Evolutionary conservation across 192 early-diverging fungal genomes (phyloP), one percentile per base, ranked within the genome.

Genomic region (Radiomyces spectabilis): DNA sequence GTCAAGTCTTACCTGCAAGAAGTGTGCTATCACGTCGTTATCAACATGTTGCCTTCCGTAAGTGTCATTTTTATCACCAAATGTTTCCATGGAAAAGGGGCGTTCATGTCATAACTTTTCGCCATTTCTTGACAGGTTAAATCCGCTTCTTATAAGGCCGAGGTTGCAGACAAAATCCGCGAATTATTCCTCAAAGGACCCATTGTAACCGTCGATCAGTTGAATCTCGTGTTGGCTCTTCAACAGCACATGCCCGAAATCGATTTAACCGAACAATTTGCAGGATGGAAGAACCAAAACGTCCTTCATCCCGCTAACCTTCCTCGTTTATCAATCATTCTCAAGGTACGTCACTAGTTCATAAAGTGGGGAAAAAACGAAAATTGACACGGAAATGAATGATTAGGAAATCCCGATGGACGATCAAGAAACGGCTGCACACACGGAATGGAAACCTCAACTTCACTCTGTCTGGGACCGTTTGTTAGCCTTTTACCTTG

Each of bases 1-100:
- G 78, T 80, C 16, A 95, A 95, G 61, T 73, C 79, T 18, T 99
- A 92, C 59, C 68, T 97, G 24, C 65, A 78, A n/a, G 87, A 92
- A 61, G 73, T 81, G 6, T 80, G 84, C 37, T 92, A 85, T 61
- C 75, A 79, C 46, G 82, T 93, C 12, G 60, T 95, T 40, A 79
- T 66, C 39, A 79, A 57, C n/a, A 72, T 66, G 52, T 52, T 77
- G 18, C 71, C 76, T 43, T 55, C 68, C 31, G 75, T 77, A 79
- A 71, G 67, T 26, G 29, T 29, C 12, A 47, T 42, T 30, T 49
- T 31, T 21, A 34, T 48, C 9, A 3, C 16, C 7, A 40, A 22
- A 5, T 58, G n/a, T n/a, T n/a, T n/a, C n/a, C n/a, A n/a, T n/a
- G n/a, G n/a, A n/a, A n/a, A n/a, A n/a, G n/a, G n/a, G n/a, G n/a